Evolutionary conservation across 1,139 yeast genomes (phyloP), one percentile per base, ranked within the genome.

Genomic region (Pneumocystis murina): DNA sequence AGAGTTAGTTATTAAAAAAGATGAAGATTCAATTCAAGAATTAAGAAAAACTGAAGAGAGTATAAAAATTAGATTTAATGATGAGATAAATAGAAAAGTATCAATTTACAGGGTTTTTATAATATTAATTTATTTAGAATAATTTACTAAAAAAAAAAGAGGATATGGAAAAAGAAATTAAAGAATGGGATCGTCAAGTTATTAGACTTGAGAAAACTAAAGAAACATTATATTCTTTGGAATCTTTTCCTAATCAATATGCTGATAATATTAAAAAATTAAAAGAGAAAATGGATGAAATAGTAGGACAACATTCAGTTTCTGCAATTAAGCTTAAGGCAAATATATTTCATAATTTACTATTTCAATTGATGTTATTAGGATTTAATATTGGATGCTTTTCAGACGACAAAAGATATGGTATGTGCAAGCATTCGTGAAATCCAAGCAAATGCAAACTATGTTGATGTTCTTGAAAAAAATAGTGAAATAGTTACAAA

Each of bases 401-500:
- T 48, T 24, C n/a, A 24, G 20, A 48, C n/a, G 17, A 48, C 55
- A 48, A 48, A 48, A 12, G 14, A 24, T 12, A 24, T 48, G n/a
- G n/a, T 24, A 24, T 48, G 30, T 24, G 1, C 16, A 20, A 48
- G 55, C 28, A 48, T 48, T 48, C 33, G 55, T 48, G 55, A 48
- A 24, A 48, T 48, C 10, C 55, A 24, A 14, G 33, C 28, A 28
- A 41, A 36, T 38, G 59, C 36, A 10, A 64, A 63, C 20, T 17
- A 54, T 35, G 33, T 33, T n/a, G 65, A 63, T 20, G 59, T 48
- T 20, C 8, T 60, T 48, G 30, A 38, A 24, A 69, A 69, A 24
- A 67, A 67, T 20, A 64, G 62, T 2, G 66, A 69, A 10, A 71
- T 72, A 59, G 66, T 67, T n/a, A 48, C 59, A n/a, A 63, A 66